Conservation (phyloP, 495 filamentous ascomycete genomes). For the Penicillium waksmanii region DNA sequence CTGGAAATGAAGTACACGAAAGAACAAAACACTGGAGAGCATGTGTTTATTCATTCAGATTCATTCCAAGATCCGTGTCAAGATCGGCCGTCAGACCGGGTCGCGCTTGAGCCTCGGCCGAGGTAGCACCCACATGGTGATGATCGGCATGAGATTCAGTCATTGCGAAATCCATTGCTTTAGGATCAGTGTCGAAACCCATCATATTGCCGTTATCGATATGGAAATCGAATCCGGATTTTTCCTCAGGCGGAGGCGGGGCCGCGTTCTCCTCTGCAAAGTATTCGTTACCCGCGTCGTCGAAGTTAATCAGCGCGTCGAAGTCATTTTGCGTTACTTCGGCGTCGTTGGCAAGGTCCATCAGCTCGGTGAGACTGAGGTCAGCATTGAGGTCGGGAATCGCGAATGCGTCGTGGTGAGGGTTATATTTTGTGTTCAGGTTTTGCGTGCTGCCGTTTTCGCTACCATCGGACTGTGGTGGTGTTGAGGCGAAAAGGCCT, state of each 20-base stretch:
- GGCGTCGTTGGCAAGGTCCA: constrained; percentile 52
- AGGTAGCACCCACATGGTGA: constrained; percentile 1
- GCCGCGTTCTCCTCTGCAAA: constrained; percentile 35
- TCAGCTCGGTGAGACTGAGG: constrained; percentile 49
- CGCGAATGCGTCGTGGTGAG: constrained; percentile 35
- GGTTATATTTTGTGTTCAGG: constrained; percentile 37
- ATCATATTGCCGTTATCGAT: constrained; percentile 33
- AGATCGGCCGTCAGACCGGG: constrained; percentile 28
- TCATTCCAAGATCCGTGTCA: constrained; percentile 40
- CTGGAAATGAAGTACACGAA: constrained; percentile 13
- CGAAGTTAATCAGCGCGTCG: constrained; percentile 53
- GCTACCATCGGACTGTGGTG: constrained; percentile 48
- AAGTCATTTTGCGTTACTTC: constrained; percentile 56
- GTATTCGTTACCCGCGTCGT: constrained; percentile 46
- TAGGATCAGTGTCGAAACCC: constrained; percentile 35
- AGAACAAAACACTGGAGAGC: constrained; percentile 3
- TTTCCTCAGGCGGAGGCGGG: constrained; percentile 16
- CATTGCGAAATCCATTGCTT: constrained; percentile 33
- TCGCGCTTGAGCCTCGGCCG: constrained; percentile 25
- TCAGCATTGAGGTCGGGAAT: constrained; percentile 42
- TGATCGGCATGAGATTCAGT: constrained; percentile 18
- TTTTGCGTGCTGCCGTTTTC: constrained; percentile 52
- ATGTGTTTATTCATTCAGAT: constrained; percentile 23
- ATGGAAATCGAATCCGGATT: constrained; percentile 31
- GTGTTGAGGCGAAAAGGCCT: constrained; percentile 45